A percentile compares a stretch with the other conserved stretches of the same genome.
Evolutionary conservation across 768 basidiomycete genomes (phyloP).

Genomic region (Collybia sp.): DNA sequence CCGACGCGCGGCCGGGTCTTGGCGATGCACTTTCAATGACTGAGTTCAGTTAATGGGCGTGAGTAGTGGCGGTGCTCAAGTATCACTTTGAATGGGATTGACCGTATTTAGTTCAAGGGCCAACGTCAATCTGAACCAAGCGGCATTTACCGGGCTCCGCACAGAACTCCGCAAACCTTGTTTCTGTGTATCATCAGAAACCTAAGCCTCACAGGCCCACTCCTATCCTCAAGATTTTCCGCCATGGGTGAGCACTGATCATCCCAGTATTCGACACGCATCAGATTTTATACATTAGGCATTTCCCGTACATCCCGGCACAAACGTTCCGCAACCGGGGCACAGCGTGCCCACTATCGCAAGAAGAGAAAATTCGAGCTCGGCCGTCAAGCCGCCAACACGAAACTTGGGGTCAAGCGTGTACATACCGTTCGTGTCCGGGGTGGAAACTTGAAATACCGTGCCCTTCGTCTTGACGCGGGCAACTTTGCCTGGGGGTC

Average conservation of each 20-base stretch:
- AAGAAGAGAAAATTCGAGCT: constrained; percentile 99
- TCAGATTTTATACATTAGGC: constrained; percentile 46
- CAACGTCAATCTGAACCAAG: constrained; percentile 2
- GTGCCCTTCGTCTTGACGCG: constrained; percentile 92
- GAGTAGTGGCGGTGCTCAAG: no score
- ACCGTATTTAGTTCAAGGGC: neutral
- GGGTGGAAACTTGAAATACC: constrained; percentile 93
- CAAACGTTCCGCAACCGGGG: constrained; percentile 93
- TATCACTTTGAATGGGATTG: no score
- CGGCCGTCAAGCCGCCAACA: constrained; percentile 96
- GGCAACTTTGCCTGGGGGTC: constrained; percentile 99
- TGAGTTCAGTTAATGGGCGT: no score
- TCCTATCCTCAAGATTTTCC: constrained; percentile 66
- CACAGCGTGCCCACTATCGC: constrained; percentile 92
- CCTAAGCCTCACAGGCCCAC: constrained; percentile 33
- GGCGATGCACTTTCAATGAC: no score
- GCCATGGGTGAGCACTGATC: constrained; percentile 66
- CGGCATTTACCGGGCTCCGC: constrained; percentile 32
- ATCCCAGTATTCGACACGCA: constrained; percentile 6
- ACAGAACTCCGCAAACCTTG: constrained; percentile 37
- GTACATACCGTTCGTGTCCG: constrained; percentile 93
- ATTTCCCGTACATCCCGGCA: constrained; percentile 96
- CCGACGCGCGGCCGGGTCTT: no score
- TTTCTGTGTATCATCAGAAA: constrained; percentile 51
- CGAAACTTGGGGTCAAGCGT: constrained; percentile 94